Evolutionary conservation across 306 rosid species (phyloP), one percentile per base, ranked within the genome.

Genomic region (Ormosia semicastrata): DNA sequence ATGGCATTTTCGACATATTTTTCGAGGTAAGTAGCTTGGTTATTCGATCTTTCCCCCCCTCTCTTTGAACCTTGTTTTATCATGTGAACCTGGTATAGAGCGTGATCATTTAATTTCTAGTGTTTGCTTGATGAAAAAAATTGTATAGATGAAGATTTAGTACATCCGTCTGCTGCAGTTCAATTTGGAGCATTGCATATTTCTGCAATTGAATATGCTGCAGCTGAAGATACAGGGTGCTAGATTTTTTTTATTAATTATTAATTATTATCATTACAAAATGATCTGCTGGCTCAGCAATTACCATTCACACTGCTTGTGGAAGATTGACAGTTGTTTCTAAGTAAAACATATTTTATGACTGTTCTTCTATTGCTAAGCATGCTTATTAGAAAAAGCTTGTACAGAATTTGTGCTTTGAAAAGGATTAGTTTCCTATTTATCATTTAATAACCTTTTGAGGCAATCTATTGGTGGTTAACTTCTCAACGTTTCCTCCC

Each of bases 1-100:
- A 81, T 94, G 98, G 98, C 98, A 91, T 88, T 94, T 94, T 87
- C 91, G 98, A 71, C 98, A 94, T 87, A 94, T 94, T 87, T 94
- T 94, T 80, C 94, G 97, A 82, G 98, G 98, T 90, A 76, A 62
- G 47, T 62, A 14, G 33, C 71, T 52, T 82, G 75, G 71, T 39
- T 44, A 15, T 5, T 37, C 1, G 24, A 24, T 24, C 24, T 13
- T 4, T 12, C 49, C 40, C 52, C 40, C 47, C 49, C 15, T 71
- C 64, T 54, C 13, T 71, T 49, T 56, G 40, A 53, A 57, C 76
- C 32, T 13, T 71, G 66, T 78, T 75, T 43, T 41, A 52, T 44
- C 71, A 57, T 75, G 71, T n/a, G 18, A 52, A 46, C 44, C 8
- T 64, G 56, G 18, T 60, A 47, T 39, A 14, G 52, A 17, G 24